These are phyloP conservation scores for Allodekkera sacchari DNA, from an alignment of 805 yeast species.

Conservation along the genomic window DNA sequence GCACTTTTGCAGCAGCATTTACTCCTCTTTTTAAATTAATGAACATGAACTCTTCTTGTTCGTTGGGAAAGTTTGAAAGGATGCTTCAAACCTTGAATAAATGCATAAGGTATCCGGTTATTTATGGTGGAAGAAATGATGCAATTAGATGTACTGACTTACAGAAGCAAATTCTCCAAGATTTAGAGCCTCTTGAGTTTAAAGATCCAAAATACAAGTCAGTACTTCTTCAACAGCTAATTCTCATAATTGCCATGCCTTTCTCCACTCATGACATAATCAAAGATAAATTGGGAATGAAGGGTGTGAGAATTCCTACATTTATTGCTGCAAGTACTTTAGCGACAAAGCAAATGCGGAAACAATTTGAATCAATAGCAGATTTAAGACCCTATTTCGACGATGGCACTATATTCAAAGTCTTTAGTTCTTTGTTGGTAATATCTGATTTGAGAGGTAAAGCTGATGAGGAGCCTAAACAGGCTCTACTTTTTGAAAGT, in stretches of 20 bases:
- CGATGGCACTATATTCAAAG: constrained; percentile 37
- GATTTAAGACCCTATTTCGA: constrained; percentile 30
- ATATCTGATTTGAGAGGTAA: too few relatives aligned
- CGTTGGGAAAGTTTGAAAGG: constrained; percentile 32
- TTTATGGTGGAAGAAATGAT: constrained; percentile 53
- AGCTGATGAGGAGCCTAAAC: too few relatives aligned
- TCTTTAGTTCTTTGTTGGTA: constrained; percentile 44
- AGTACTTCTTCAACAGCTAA: constrained; percentile 43
- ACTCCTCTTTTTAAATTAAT: constrained; percentile 28
- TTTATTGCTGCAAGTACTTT: constrained; percentile 51
- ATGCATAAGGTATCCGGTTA: constrained; percentile 64
- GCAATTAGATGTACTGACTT: constrained; percentile 48
- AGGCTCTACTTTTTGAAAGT: too few relatives aligned
- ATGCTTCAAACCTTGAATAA: constrained; percentile 54
- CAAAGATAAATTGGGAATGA: constrained; percentile 38
- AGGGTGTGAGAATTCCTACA: constrained; percentile 44
- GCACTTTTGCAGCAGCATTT: constrained; percentile 47
- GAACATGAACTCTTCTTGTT: constrained; percentile 8
- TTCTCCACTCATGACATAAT: constrained; percentile 53
- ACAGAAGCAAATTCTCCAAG: constrained; percentile 50
- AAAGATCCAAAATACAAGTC: constrained; percentile 31
- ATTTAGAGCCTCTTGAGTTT: constrained; percentile 27
- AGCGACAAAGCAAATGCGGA: constrained; percentile 33
- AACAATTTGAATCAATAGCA: constrained; percentile 24
- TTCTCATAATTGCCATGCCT: constrained; percentile 47